A percentile compares a stretch with the other conserved stretches of the same genome.
phyloP scores from a whole-genome alignment of 1,139 yeast species.

The Blastobotrys proliferans region DNA sequence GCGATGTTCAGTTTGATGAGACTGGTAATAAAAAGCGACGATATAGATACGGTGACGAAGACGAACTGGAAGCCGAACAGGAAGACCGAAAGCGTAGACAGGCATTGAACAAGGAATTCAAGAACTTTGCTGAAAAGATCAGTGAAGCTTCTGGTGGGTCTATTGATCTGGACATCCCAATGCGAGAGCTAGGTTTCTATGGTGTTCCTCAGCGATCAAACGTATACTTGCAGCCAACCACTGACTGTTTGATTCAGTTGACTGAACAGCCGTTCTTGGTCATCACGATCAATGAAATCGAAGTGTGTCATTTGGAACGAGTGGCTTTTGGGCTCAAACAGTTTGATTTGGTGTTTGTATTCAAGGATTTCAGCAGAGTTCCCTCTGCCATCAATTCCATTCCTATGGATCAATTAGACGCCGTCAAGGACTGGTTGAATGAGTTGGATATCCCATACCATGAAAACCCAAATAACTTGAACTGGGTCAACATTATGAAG shows the following conservation, averaged over 20 bases:
- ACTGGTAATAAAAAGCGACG: constrained; percentile 90
- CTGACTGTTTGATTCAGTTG: constrained; percentile 91
- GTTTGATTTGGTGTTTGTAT: constrained; percentile 92
- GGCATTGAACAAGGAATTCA: constrained; percentile 87
- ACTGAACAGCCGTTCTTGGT: constrained; percentile 95
- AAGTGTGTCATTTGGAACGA: constrained; percentile 92
- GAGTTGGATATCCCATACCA: constrained; percentile 93
- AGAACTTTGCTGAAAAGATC: constrained; percentile 81
- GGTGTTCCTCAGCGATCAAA: constrained; percentile 97
- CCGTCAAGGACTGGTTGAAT: constrained; percentile 92
- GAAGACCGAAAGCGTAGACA: constrained; percentile 94
- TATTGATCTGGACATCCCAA: constrained; percentile 88
- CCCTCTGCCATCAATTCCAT: constrained; percentile 92
- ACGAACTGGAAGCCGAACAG: constrained; percentile 97
- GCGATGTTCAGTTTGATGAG: constrained; percentile 95
- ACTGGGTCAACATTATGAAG: constrained; percentile 95
- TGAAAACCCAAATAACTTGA: constrained; percentile 93
- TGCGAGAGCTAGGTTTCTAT: constrained; percentile 92
- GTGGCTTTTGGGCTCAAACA: constrained; percentile 96
- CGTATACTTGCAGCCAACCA: constrained; percentile 93
- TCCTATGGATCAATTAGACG: constrained; percentile 88
- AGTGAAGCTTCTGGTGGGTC: constrained; percentile 75
- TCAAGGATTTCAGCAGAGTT: constrained; percentile 81
- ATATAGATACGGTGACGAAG: constrained; percentile 96
- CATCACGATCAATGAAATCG: constrained; percentile 85